These are phyloP conservation scores for Cajanus cajan DNA, from an alignment of 306 rosid genomes.

Conservation along the genomic window DNA sequence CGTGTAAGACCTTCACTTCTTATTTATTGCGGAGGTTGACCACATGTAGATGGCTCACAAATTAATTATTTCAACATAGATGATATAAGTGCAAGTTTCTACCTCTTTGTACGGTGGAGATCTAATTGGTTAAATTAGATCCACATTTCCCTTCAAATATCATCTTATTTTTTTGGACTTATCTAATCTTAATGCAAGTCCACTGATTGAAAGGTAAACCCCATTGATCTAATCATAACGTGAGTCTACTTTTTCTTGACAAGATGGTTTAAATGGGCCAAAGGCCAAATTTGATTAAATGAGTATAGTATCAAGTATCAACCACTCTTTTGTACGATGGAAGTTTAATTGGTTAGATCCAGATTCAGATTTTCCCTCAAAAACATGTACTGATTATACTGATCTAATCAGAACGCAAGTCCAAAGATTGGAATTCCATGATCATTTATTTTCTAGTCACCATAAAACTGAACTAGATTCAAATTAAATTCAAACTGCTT, in stretches of 20 bases:
- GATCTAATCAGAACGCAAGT: neutral
- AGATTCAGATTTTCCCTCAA: neutral
- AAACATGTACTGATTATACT: neutral
- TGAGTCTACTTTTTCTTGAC: neutral
- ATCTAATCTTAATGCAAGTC: neutral
- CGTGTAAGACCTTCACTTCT: constrained; percentile 2
- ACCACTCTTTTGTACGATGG: neutral
- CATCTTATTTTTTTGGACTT: neutral
- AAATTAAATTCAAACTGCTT: neutral
- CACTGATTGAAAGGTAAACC: neutral
- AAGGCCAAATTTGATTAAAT: neutral
- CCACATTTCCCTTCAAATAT: constrained; percentile 3
- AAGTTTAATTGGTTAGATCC: neutral
- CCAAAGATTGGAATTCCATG: neutral
- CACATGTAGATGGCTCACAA: neutral
- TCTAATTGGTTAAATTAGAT: neutral
- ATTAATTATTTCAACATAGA: neutral
- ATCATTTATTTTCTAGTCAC: constrained; percentile 16
- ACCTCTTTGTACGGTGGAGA: neutral
- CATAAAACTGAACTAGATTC: neutral
- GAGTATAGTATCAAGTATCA: neutral
- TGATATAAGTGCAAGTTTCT: neutral
- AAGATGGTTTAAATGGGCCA: neutral
- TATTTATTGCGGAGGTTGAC: neutral
- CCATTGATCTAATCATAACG: neutral